Evolutionary conservation across 164 flowering plant species (phyloP), one percentile per base, ranked within the genome.

Genomic region (Cinnamomum micranthum): DNA sequence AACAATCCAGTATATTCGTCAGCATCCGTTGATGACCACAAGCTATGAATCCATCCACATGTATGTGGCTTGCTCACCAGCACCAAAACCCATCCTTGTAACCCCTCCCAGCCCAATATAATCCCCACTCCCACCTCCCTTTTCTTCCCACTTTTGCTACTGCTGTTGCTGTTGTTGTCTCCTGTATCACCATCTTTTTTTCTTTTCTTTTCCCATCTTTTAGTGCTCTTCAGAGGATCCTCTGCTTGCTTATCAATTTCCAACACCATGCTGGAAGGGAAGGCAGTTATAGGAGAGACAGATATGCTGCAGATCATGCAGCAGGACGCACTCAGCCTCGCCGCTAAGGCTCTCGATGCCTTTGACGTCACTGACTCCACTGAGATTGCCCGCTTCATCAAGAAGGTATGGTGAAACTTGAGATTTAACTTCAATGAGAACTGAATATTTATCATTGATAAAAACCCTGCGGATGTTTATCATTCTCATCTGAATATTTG

Each of bases 371-470:
- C 73, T 23, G 77, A 81, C 51, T 74, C 80, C 50, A 82, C 74
- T 3, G 78, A 80, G 27, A 80, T 82, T 0, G 97, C 96, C 9
- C 76, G 87, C 50, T 87, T 83, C 82, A 89, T 94, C 22, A 92
- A 92, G 69, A 90, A 88, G 97, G 98, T 77, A 24, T 72, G 73
- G 14, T 11, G 25, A 35, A 28, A 13, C 28, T 35, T 6, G 9
- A 35, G 41, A 6, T 35, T 6, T 35, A 35, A 35, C 9, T 35
- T 6, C 41, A 35, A 35, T 35, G 41, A 35, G 41, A 35, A 35
- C 41, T 35, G 41, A 28, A 28, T 2, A 28, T 28, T 2, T 28
- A 28, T 28, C 41, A 6, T 6, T 35, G 41, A 35, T 35, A 35
- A 35, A 6, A 35, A 35, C 1, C 63, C 63, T 17, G 63, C 12